Conservation (phyloP, 768 basidiomycete genomes). For the Rhodosporidiobolus odoratus region DNA sequence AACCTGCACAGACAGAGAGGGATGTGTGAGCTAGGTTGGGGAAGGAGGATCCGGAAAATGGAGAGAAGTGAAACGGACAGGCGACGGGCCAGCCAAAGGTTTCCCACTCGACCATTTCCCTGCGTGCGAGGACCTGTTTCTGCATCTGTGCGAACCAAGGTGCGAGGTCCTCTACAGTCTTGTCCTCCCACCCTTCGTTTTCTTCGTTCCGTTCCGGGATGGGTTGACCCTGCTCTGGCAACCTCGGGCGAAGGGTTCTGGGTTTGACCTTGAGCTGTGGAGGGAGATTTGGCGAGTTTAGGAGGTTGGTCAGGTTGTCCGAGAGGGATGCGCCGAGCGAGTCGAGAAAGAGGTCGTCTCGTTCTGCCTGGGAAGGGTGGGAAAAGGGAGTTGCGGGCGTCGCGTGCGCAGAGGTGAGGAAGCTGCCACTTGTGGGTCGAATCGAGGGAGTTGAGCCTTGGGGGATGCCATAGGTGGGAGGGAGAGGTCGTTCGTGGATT, state of each 20-base stretch:
- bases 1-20: constrained; percentile 12
- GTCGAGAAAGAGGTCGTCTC: constrained; percentile 36
- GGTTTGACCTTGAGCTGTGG: neutral
- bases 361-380: constrained; percentile 1
- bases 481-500: constrained; percentile 9
- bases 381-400: neutral
- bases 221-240: neutral
- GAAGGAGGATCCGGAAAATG: neutral
- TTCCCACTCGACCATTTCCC: constrained; percentile 40
- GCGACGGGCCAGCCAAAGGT: constrained; percentile 42
- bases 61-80: constrained; percentile 31
- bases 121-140: constrained; percentile 26
- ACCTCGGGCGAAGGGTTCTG: neutral
- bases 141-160: constrained; percentile 43
- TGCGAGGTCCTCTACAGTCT: constrained; percentile 29
- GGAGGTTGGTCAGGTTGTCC: neutral
- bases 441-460: neutral
- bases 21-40: neutral
- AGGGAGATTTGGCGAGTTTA: neutral
- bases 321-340: neutral
- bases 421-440: neutral
- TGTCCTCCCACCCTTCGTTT: constrained; percentile 10
- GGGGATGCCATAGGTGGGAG: too few relatives aligned
- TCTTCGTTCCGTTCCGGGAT: neutral
- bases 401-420: neutral